These are phyloP conservation scores for Lactifluus pinguis DNA, from an alignment of 768 basidiomycete species.

Conservation along the genomic window DNA sequence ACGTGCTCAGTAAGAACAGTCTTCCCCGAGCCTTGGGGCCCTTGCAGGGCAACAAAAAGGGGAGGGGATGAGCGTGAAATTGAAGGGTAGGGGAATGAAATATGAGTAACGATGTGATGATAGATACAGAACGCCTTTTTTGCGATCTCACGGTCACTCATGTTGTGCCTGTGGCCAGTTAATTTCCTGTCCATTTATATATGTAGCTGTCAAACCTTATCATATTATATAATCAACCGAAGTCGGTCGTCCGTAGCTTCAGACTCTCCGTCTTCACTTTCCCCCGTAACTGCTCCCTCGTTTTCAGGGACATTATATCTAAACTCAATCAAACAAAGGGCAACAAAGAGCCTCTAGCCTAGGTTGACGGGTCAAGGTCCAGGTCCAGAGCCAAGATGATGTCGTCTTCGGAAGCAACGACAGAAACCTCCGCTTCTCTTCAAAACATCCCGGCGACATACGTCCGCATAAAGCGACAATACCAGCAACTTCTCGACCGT, in stretches of 20 bases:
- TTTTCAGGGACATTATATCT: background rate
- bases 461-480: slow-evolving; percentile 57
- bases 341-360: background rate
- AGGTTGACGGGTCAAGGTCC: background rate
- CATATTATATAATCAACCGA: background rate
- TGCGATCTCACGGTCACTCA: background rate
- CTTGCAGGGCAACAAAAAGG: slow-evolving; percentile 81
- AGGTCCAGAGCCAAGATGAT: slow-evolving; percentile 9
- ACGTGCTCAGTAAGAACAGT: slow-evolving; percentile 65
- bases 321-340: background rate
- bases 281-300: background rate
- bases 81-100: slow-evolving; percentile 22
- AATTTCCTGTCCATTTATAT: too few relatives aligned
- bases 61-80: slow-evolving; percentile 33
- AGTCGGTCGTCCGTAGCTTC: too few relatives aligned
- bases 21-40: slow-evolving; percentile 93
- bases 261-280: background rate
- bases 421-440: slow-evolving; percentile 20
- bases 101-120: slow-evolving; percentile 31
- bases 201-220: background rate
- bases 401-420: slow-evolving; percentile 15
- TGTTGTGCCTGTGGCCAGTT: background rate
- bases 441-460: slow-evolving; percentile 28
- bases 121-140: slow-evolving; percentile 28
- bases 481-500: slow-evolving; percentile 85